Evolutionary conservation across 1,139 yeast genomes (phyloP).

Genomic region (Arxiozyma bovina): DNA sequence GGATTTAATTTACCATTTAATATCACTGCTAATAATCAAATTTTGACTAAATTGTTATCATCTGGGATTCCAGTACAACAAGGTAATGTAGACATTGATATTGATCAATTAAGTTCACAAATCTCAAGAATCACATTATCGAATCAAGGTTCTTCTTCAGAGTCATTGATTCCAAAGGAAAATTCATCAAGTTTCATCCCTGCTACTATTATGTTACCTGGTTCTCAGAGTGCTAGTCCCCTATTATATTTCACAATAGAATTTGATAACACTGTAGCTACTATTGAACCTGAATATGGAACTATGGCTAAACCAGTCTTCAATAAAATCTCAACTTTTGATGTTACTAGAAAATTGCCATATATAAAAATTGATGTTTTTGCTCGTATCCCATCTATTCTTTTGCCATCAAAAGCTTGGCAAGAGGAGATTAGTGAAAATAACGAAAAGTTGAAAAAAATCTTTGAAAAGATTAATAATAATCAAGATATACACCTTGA

Average conservation of each 20-base stretch:
- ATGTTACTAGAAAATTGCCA: conserved; percentile 61
- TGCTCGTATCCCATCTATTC: conserved; percentile 62
- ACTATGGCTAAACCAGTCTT: conserved; percentile 58
- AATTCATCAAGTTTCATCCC: conserved; percentile 43
- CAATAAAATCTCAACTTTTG: conserved; percentile 86
- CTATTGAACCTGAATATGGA: conserved; percentile 74
- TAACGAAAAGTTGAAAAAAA: conserved; percentile 29
- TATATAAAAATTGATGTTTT: conserved; percentile 61
- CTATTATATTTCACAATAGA: conserved; percentile 63
- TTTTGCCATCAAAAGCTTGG: conserved; percentile 43
- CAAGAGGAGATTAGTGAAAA: conserved; percentile 24
- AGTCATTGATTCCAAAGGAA: conserved; percentile 26
- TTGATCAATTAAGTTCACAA: conserved; percentile 24
- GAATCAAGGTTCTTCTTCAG: conserved; percentile 24
- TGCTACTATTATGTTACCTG: conserved; percentile 56
- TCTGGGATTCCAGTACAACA: conserved; percentile 23
- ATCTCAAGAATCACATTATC: conserved; percentile 21
- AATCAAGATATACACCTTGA: conserved; percentile 37
- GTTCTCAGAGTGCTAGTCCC: conserved; percentile 41
- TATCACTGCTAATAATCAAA: conserved; percentile 24
- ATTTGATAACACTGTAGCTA: conserved; percentile 72
- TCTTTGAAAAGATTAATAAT: conserved; percentile 30
- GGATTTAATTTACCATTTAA: conserved; percentile 27
- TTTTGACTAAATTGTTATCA: conserved; percentile 19
- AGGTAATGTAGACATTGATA: conserved; percentile 12